A percentile compares a stretch with the other conserved stretches of the same genome.
Evolutionary conservation across 2,329 filamentous ascomycete species (phyloP).

Genomic region (Trichoderma guizhouense): DNA sequence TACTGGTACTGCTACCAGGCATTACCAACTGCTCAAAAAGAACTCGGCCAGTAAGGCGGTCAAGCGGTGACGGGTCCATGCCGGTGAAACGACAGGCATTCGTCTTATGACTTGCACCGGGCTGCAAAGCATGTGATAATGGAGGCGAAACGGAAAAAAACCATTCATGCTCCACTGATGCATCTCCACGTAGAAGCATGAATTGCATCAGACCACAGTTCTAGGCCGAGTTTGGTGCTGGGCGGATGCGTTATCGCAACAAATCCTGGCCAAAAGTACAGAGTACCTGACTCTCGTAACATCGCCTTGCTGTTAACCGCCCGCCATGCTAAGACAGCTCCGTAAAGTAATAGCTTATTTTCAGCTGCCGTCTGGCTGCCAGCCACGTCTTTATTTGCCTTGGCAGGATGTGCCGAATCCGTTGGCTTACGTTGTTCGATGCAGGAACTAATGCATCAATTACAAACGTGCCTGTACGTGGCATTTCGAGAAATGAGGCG

Average conservation of each 20-base stretch:
- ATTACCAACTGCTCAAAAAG: not conserved
- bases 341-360: not conserved
- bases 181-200: conserved; percentile 9
- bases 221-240: not conserved
- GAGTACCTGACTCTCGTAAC: not conserved
- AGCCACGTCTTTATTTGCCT: not conserved
- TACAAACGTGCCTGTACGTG: not conserved
- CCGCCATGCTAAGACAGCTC: not conserved
- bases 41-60: not conserved
- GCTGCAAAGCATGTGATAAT: conserved; percentile 15
- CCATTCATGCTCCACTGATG: conserved; percentile 6
- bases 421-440: not conserved
- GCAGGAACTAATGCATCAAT: not conserved
- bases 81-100: not conserved
- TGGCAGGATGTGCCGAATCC: not conserved
- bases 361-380: not conserved
- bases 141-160: not conserved
- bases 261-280: not conserved
- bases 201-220: conserved; percentile 1
- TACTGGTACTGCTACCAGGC: not conserved
- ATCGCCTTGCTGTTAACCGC: not conserved
- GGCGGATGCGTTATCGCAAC: not conserved
- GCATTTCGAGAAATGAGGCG: not conserved
- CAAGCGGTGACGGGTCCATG: not conserved
- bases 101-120: not conserved